A percentile compares a stretch with the other conserved stretches of the same genome.
Conservation (phyloP, 2,329 filamentous ascomycete species). For the Knoxdaviesia capensis region DNA sequence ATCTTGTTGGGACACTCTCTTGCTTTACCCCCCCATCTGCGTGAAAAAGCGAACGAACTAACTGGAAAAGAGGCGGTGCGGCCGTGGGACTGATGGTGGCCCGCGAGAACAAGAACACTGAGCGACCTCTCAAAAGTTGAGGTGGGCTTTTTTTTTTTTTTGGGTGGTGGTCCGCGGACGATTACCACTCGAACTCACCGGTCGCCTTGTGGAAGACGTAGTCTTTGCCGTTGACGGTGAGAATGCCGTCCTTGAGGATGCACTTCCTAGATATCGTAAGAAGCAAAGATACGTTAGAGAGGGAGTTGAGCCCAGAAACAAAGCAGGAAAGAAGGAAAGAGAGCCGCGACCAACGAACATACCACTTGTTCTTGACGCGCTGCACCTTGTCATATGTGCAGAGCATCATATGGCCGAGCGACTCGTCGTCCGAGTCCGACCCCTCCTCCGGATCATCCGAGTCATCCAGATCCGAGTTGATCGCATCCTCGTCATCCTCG, state of each 20-base stretch:
- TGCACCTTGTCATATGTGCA: constrained; percentile 99
- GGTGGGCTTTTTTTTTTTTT: too few species aligned
- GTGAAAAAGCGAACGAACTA: too few species aligned
- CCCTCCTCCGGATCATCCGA: constrained; percentile 70
- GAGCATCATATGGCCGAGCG: constrained; percentile 77
- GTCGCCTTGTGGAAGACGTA: constrained; percentile 97
- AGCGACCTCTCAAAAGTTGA: too few species aligned
- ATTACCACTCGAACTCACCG: constrained; percentile 93
- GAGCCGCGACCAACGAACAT: constrained; percentile 10
- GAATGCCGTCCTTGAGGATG: constrained; percentile 85
- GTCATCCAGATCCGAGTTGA: constrained; percentile 96
- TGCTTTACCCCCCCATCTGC: too few species aligned
- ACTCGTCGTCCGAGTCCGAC: constrained; percentile 73
- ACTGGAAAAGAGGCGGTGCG: too few species aligned
- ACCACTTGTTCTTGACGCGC: constrained; percentile 97
- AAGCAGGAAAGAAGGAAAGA: background rate
- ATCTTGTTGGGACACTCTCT: too few species aligned
- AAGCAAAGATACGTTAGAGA: constrained; percentile 1
- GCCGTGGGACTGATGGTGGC: too few species aligned
- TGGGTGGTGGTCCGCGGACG: too few species aligned
- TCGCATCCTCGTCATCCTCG: constrained; percentile 73
- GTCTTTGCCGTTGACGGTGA: constrained; percentile 85
- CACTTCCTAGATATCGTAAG: constrained; percentile 53
- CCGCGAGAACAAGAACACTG: too few species aligned
- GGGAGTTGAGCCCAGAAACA: background rate